Conservation (phyloP, 257 asterid genomes). For the Verbascum thapsus region DNA sequence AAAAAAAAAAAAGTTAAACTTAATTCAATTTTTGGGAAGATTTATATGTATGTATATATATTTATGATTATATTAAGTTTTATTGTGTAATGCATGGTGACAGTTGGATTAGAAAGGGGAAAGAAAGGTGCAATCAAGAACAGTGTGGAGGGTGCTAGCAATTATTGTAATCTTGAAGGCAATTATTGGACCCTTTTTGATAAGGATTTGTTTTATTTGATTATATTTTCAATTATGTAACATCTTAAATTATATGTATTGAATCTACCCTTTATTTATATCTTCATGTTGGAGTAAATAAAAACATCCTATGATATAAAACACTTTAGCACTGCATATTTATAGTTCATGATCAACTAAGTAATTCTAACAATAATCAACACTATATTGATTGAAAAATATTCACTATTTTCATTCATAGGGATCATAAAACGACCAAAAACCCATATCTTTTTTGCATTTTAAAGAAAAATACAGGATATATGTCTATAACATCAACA, state of each 20-base stretch:
- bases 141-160: constrained; percentile 29
- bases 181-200: constrained; percentile 59
- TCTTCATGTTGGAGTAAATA: constrained; percentile 7
- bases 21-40: not conserved
- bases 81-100: constrained; percentile 16
- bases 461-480: constrained; percentile 1
- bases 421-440: not conserved
- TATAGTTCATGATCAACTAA: not conserved
- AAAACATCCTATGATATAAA: constrained; percentile 1
- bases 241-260: constrained; percentile 15
- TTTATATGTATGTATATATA: too few relatives aligned
- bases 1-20: not conserved
- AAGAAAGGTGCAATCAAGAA: constrained; percentile 41
- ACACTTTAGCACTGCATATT: not conserved
- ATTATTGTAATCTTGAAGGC: constrained; percentile 50
- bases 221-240: constrained; percentile 11
- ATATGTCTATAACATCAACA: not conserved
- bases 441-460: not conserved
- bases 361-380: not conserved
- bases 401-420: not conserved
- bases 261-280: constrained; percentile 18
- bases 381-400: not conserved
- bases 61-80: too few relatives aligned
- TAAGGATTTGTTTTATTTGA: constrained; percentile 3
- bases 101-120: not conserved